Conservation (phyloP, 139 green algal genomes). For the Micractinium sp. region DNA sequence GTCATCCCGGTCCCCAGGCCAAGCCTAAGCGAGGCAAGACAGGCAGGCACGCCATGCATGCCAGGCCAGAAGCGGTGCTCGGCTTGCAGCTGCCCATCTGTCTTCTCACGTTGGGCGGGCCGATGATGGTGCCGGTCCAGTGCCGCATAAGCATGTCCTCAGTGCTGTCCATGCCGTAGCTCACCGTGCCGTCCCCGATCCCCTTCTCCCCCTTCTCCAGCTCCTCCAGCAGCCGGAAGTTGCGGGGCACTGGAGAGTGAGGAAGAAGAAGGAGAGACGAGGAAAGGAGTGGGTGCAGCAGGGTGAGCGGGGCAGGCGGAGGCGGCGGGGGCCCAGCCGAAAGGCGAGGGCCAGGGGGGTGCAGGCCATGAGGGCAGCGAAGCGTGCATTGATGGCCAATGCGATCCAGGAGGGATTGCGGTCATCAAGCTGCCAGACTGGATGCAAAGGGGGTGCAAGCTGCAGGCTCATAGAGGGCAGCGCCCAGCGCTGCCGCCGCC, state of each 20-base stretch:
- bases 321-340: background rate
- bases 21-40: background rate
- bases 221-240: conserved; percentile 97
- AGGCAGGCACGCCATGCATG: too few relatives aligned
- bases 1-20: background rate
- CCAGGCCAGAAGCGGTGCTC: too few relatives aligned
- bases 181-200: conserved; percentile 95
- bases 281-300: too few relatives aligned
- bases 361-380: background rate
- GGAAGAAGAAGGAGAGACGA: background rate
- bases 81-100: too few relatives aligned
- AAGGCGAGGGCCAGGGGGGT: background rate
- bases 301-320: background rate
- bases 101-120: conserved; percentile 77
- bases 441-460: too few relatives aligned
- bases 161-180: conserved; percentile 94
- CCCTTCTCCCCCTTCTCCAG: conserved; percentile 95
- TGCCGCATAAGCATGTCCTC: conserved; percentile 91
- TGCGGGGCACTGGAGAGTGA: conserved; percentile 82
- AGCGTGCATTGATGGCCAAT: too few relatives aligned
- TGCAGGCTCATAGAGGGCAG: too few relatives aligned
- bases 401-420: too few relatives aligned
- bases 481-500: too few relatives aligned
- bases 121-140: conserved; percentile 99
- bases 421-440: too few relatives aligned